Percentiles rank a stretch among this genome's conserved stretches.
Conservation (phyloP, 306 rosid genomes). For the Sicyos baderoa region DNA sequence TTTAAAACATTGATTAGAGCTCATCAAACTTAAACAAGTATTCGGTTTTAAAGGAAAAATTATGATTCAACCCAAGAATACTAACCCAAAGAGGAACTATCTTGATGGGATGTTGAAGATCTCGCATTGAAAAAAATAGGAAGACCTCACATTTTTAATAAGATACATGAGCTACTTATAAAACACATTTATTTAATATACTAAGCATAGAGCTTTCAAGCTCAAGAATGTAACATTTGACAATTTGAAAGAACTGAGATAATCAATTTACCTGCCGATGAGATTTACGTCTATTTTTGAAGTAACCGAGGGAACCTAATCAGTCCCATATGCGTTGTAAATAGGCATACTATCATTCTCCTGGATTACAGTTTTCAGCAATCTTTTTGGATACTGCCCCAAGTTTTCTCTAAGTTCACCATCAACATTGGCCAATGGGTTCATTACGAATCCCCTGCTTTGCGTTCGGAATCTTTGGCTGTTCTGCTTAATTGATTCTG, state of each 20-base stretch:
- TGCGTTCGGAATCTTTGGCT: constrained; percentile 44
- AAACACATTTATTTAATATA: no score
- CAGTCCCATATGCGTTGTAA: constrained; percentile 33
- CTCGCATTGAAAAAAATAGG: no score
- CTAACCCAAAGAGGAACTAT: no score
- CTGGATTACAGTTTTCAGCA: constrained; percentile 28
- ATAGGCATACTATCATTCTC: constrained; percentile 34
- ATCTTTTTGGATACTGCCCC: constrained; percentile 29
- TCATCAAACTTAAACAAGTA: no score
- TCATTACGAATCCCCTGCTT: constrained; percentile 28
- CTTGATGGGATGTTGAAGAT: no score
- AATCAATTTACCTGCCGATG: constrained; percentile 26
- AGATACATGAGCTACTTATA: no score
- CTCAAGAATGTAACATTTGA: not conserved
- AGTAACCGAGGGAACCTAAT: constrained; percentile 30
- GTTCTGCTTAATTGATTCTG: constrained; percentile 28
- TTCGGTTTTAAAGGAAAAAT: no score
- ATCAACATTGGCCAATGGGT: constrained; percentile 35
- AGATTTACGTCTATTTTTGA: constrained; percentile 30
- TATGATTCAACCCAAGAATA: no score
- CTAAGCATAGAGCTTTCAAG: no score
- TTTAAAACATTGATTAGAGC: no score
- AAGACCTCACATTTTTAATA: no score
- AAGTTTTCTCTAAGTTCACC: constrained; percentile 28
- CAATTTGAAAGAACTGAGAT: constrained; percentile 1